These are phyloP conservation scores for Triticum dicoccoides DNA, from an alignment of 176 grass and related monocot genomes.

Conservation along the genomic window DNA sequence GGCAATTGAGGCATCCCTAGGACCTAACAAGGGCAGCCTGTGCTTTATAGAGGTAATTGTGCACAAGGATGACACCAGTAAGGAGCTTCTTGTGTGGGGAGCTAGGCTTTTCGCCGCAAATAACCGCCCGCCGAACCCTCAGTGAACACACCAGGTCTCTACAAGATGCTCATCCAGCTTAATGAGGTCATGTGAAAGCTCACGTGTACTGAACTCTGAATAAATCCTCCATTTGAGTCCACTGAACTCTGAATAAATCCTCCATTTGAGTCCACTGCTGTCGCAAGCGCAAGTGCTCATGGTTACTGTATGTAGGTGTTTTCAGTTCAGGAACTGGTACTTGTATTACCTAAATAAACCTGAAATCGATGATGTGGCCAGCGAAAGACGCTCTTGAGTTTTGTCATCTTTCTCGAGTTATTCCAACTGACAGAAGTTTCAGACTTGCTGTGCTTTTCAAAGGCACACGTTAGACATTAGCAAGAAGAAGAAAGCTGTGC, in stretches of 20 bases:
- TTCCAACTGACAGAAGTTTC: neutral
- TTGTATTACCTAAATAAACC: conserved; percentile 18
- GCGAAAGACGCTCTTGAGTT: neutral
- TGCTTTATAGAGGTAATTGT: conserved; percentile 63
- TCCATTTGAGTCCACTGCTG: neutral
- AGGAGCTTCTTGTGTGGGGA: conserved; percentile 63
- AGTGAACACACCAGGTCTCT: conserved; percentile 16
- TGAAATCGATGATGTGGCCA: neutral
- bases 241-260: conserved; percentile 8
- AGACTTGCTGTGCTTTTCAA: neutral
- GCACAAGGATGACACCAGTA: conserved; percentile 60
- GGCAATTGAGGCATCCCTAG: conserved; percentile 26
- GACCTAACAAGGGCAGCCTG: conserved; percentile 42
- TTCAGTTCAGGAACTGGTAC: neutral
- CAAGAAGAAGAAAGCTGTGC: neutral
- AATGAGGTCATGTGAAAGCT: neutral
- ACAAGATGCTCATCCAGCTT: neutral
- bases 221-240: conserved; percentile 14
- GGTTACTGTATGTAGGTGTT: conserved; percentile 4
- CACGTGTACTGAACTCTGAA: neutral
- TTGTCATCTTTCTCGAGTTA: neutral
- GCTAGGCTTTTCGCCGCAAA: conserved; percentile 49
- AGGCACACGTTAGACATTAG: neutral
- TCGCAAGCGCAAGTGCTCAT: neutral
- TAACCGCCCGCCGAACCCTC: conserved; percentile 46